phyloP scores from a whole-genome alignment of 495 filamentous ascomycete genomes.

The Saxophila tyrrhenica region DNA sequence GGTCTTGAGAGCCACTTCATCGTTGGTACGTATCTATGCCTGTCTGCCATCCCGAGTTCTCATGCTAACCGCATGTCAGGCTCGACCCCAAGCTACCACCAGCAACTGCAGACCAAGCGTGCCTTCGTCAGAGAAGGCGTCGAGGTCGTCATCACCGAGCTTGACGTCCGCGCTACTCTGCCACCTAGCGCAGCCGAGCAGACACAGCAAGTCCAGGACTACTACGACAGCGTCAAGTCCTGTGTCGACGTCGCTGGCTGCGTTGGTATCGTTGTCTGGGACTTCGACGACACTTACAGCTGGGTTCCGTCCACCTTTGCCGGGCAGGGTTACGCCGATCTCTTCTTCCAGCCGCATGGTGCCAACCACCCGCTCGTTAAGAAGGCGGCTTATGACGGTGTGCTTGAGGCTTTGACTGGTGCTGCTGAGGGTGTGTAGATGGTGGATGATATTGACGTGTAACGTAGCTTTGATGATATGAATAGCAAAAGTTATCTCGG shows the following conservation, averaged over 20 bases:
- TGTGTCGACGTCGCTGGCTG: constrained; percentile 49
- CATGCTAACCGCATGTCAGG: background rate
- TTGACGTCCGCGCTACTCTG: constrained; percentile 40
- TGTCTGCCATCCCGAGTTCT: background rate
- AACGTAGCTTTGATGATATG: background rate
- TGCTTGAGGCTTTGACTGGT: constrained; percentile 9
- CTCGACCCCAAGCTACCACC: constrained; percentile 26
- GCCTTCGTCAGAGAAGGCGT: constrained; percentile 38
- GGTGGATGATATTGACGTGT: background rate
- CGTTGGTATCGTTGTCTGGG: constrained; percentile 59
- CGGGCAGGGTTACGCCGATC: constrained; percentile 21
- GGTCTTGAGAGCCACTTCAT: constrained; percentile 51
- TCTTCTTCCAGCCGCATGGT: constrained; percentile 20
- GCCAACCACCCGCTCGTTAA: constrained; percentile 12
- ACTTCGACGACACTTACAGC: constrained; percentile 41
- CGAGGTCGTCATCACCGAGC: constrained; percentile 52
- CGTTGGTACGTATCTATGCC: constrained; percentile 28
- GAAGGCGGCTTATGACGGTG: constrained; percentile 17
- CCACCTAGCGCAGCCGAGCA: constrained; percentile 36
- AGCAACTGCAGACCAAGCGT: constrained; percentile 30
- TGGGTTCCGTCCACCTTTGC: constrained; percentile 28
- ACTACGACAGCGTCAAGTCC: constrained; percentile 43
- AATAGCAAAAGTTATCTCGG: background rate
- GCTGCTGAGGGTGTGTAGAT: background rate
- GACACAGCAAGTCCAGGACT: constrained; percentile 47